Evolutionary conservation across 1,139 yeast species (phyloP), one percentile per base, ranked within the genome.

Genomic region (Scheffersomyces segobiensis): DNA sequence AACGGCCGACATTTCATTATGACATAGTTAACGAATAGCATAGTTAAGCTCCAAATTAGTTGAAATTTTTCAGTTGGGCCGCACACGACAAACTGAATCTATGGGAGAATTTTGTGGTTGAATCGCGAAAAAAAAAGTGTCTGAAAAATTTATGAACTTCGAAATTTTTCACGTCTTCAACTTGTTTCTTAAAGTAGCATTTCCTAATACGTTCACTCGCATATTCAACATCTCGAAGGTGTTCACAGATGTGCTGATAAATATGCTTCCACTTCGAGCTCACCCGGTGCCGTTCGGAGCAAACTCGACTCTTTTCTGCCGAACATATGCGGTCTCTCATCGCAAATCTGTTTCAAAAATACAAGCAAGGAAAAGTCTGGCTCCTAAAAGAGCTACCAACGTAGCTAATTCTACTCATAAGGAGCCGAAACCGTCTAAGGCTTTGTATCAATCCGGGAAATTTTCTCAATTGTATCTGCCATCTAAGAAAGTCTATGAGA

Each of bases 401-500:
- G 17, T 14, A 14, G 42, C 42, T 24, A 24, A 24, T 32, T 10
- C 42, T 32, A 3, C 42, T 7, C 42, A 32, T 7, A 7, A 14
- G 12, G 42, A 32, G 17, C 12, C 42, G 8, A 7, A 12, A 32
- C 42, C 3, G 42, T 32, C 42, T 32, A 32, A 32, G 17, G 42
- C 42, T 32, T 51, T 58, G 18, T 62, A 63, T 54, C 64, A 61
- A 26, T 62, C 62, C 18, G 71, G 71, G 39, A 67, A 65, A 57
- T 67, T 67, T 49, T 66, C 70, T 3, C 64, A 65, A 49, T 60
- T 67, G 49, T 65, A 67, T 39, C 61, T 55, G 10, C 69, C 70
- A 1, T 62, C 59, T 7, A 62, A 60, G 56, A 61, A 59, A 47
- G 60, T 62, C 49, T 56, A 67, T 21, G 71, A 66, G 51, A 56